phyloP scores from a whole-genome alignment of 1,139 yeast genomes.

The Pichia norvegensis region DNA sequence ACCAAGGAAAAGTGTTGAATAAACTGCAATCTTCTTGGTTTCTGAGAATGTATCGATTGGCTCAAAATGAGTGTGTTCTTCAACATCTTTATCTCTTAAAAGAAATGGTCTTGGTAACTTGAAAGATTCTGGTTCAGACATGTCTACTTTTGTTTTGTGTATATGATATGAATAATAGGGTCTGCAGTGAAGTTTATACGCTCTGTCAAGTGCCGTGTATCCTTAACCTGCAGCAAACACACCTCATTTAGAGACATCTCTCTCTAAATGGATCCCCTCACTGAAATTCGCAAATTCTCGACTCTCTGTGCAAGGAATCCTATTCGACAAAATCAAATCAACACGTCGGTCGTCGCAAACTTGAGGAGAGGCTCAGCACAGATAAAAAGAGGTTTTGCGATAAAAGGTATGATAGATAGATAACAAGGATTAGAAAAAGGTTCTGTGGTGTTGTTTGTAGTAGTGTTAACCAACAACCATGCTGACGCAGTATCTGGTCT shows the following conservation, averaged over 20 bases:
- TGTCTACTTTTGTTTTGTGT: slow-evolving; percentile 1
- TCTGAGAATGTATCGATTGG: slow-evolving; percentile 40
- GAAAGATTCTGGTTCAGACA: slow-evolving; percentile 15
- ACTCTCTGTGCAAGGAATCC: not conserved
- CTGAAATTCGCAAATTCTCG: not conserved
- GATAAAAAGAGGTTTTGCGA: no score
- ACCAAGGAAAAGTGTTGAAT: slow-evolving; percentile 30
- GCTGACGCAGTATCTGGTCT: not conserved
- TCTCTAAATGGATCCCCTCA: not conserved
- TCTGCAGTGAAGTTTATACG: not conserved
- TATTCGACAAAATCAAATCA: not conserved
- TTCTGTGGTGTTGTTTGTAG: no score
- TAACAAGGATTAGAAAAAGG: no score
- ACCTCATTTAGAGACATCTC: not conserved
- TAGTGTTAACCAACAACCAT: not conserved
- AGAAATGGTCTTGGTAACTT: slow-evolving; percentile 26
- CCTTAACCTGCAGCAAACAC: not conserved
- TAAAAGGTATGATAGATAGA: not conserved
- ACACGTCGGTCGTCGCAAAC: not conserved
- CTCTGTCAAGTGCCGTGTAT: slow-evolving; percentile 1
- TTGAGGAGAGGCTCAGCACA: not conserved
- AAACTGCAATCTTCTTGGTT: slow-evolving; percentile 34
- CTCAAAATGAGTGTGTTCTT: slow-evolving; percentile 22
- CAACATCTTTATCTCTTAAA: slow-evolving; percentile 16
- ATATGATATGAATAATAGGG: slow-evolving; percentile 1